Percentiles rank a stretch among this genome's conserved stretches.
Conservation (phyloP, 2,329 filamentous ascomycete species). For the Venturia effusa region DNA sequence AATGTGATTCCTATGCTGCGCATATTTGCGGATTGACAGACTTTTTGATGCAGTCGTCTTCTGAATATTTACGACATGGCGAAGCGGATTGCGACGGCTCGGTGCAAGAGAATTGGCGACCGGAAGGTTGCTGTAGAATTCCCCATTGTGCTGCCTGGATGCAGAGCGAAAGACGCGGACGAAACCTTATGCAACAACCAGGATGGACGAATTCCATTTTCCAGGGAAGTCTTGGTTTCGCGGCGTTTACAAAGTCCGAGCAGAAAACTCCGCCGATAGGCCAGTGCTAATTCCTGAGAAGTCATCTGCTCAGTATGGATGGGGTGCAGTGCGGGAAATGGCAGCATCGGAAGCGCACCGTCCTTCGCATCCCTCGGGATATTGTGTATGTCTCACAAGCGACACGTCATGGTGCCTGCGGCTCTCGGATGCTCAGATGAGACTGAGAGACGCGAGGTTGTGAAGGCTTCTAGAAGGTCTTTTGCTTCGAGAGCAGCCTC, state of each 20-base stretch:
- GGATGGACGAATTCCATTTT: neutral
- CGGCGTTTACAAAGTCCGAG: neutral
- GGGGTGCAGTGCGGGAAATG: neutral
- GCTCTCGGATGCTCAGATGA: neutral
- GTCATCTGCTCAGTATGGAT: neutral
- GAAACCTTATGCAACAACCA: neutral
- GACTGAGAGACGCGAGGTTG: neutral
- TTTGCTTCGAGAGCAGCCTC: slow-evolving; percentile 1
- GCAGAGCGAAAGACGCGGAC: neutral
- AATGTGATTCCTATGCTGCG: neutral
- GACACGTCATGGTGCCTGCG: neutral
- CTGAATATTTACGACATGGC: neutral
- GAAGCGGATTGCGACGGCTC: neutral
- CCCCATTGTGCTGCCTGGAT: neutral
- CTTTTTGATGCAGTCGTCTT: neutral
- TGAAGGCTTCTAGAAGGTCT: neutral
- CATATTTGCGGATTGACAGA: neutral
- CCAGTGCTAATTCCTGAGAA: neutral
- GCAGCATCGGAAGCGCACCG: neutral
- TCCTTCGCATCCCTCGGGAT: neutral
- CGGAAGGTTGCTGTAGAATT: neutral
- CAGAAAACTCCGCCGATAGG: neutral
- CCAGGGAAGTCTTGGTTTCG: neutral
- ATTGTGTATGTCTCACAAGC: neutral
- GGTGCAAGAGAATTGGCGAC: neutral